These are phyloP conservation scores for Kodamaea sagamina DNA, from an alignment of 805 yeast genomes.

Conservation along the genomic window DNA sequence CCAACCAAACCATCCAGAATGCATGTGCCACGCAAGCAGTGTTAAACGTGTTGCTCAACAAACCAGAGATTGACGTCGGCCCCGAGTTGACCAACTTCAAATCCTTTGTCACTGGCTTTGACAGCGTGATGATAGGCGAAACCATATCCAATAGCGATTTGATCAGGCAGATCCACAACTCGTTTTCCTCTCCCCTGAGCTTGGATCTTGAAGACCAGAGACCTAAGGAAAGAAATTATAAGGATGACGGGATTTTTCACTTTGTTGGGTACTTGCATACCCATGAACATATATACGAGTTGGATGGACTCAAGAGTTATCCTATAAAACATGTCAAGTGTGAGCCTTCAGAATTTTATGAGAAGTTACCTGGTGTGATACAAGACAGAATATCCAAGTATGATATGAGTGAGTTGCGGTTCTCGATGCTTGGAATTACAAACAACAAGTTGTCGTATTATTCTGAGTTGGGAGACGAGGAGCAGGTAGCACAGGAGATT, in stretches of 20 bases:
- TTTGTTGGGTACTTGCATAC: conserved; percentile 55
- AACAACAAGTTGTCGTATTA: conserved; percentile 47
- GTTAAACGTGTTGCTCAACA: conserved; percentile 54
- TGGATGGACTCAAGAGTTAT: conserved; percentile 59
- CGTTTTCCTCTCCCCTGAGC: conserved; percentile 60
- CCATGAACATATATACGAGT: conserved; percentile 53
- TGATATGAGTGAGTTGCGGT: conserved; percentile 51
- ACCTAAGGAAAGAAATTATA: conserved; percentile 28
- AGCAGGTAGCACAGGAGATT: conserved; percentile 40
- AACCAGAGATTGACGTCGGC: conserved; percentile 47
- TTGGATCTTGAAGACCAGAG: conserved; percentile 47
- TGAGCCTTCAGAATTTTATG: conserved; percentile 40
- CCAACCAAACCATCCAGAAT: conserved; percentile 62
- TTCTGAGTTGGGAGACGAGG: conserved; percentile 41
- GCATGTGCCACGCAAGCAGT: conserved; percentile 80
- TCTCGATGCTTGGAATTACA: conserved; percentile 56
- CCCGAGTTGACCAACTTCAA: conserved; percentile 48
- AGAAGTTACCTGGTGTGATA: conserved; percentile 47
- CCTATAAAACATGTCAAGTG: conserved; percentile 56
- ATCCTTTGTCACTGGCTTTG: conserved; percentile 54
- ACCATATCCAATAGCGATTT: conserved; percentile 59
- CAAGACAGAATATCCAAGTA: conserved; percentile 48
- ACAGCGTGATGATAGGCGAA: conserved; percentile 60
- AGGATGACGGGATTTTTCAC: conserved; percentile 58
- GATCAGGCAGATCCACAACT: conserved; percentile 59